phyloP scores from a whole-genome alignment of 1,284 basidiomycete species.

The Ceratobasidium sp. region DNA sequence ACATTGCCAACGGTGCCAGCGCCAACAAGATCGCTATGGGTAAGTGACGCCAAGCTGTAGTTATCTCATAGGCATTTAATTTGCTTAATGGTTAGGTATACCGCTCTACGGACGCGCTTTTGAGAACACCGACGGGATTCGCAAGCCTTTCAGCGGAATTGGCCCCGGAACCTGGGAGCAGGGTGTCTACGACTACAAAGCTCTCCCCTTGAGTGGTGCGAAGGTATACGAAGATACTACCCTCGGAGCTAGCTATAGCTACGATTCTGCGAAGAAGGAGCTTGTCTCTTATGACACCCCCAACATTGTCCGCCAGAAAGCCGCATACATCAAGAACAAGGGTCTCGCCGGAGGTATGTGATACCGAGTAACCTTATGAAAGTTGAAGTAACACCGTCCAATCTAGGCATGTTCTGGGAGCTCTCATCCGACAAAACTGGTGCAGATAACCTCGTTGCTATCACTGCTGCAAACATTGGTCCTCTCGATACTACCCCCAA shows the following conservation, averaged over 20 bases:
- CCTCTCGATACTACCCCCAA: slow-evolving; percentile 69
- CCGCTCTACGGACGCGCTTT: slow-evolving; percentile 88
- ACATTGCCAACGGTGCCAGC: slow-evolving; percentile 69
- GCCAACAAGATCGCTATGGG: slow-evolving; percentile 80
- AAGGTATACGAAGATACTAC: slow-evolving; percentile 68
- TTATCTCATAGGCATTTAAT: not conserved
- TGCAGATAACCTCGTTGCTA: slow-evolving; percentile 60
- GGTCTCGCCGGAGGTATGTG: slow-evolving; percentile 80
- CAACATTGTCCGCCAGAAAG: slow-evolving; percentile 73
- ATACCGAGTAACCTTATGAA: slow-evolving; percentile 45
- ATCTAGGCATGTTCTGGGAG: slow-evolving; percentile 53
- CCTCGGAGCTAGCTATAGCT: slow-evolving; percentile 64
- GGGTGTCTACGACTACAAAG: slow-evolving; percentile 77
- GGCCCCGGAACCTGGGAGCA: slow-evolving; percentile 75
- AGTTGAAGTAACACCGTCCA: not conserved
- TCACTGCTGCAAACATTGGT: slow-evolving; percentile 57
- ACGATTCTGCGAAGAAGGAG: slow-evolving; percentile 67
- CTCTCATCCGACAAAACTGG: slow-evolving; percentile 70
- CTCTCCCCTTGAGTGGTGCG: slow-evolving; percentile 62
- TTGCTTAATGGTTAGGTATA: slow-evolving; percentile 60
- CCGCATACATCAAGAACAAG: slow-evolving; percentile 70
- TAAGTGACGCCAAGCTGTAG: slow-evolving; percentile 45
- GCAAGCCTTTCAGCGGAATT: slow-evolving; percentile 74
- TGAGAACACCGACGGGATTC: slow-evolving; percentile 76
- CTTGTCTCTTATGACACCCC: slow-evolving; percentile 84